Evolutionary conservation across 2,329 filamentous ascomycete genomes (phyloP).

Genomic region (Colletotrichum lindemuthianum): DNA sequence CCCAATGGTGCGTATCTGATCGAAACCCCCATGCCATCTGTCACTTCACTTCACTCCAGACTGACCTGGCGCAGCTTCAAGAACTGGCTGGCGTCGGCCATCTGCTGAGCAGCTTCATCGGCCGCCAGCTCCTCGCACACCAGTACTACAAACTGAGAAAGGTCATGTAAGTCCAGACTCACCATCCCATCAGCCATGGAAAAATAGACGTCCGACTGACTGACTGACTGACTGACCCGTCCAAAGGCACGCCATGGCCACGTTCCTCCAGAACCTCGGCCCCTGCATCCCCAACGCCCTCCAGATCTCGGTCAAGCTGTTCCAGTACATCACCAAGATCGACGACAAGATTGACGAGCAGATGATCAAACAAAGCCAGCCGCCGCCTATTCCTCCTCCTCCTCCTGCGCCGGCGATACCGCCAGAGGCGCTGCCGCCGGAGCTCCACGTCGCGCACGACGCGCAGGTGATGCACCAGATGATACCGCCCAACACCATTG

Average conservation of each 20-base stretch:
- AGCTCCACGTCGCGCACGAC: neutral
- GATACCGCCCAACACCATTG: conserved; percentile 12
- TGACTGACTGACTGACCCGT: too few species aligned
- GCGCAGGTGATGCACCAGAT: neutral
- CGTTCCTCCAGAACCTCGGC: conserved; percentile 34
- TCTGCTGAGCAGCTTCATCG: conserved; percentile 36
- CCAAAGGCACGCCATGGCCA: conserved; percentile 30
- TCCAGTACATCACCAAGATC: conserved; percentile 33
- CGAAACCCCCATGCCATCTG: neutral
- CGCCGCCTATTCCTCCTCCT: neutral
- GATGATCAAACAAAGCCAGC: neutral
- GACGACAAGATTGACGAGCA: conserved; percentile 26
- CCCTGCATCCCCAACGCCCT: conserved; percentile 31
- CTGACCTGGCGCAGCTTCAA: conserved; percentile 28
- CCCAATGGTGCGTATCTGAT: conserved; percentile 27
- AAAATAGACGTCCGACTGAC: too few species aligned
- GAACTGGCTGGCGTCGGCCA: conserved; percentile 36
- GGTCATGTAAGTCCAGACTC: conserved; percentile 22
- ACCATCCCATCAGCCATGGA: neutral
- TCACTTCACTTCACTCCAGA: neutral
- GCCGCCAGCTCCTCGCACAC: conserved; percentile 24
- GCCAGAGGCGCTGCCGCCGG: neutral
- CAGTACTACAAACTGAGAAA: conserved; percentile 33
- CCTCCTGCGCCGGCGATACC: neutral
- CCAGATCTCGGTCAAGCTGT: conserved; percentile 30